Evolutionary conservation across 306 rosid species (phyloP).

Genomic region (Macrotyloma uniflorum): DNA sequence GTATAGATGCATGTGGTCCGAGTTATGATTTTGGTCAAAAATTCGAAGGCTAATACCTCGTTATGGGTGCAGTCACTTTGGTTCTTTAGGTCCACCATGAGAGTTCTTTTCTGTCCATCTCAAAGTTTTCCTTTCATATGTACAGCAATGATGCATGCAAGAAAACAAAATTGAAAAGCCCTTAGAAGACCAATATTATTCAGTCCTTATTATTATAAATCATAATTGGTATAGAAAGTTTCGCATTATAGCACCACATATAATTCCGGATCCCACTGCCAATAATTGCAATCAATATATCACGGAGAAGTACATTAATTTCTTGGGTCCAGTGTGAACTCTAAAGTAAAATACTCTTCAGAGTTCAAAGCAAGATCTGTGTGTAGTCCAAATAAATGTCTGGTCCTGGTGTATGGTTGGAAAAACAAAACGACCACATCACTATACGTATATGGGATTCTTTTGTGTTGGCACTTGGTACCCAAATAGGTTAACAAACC

Average conservation of each 20-base stretch:
- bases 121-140: slow-evolving; percentile 46
- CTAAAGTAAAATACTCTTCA: slow-evolving; percentile 15
- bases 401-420: not conserved
- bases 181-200: slow-evolving; percentile 5
- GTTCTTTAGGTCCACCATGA: slow-evolving; percentile 47
- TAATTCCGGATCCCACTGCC: slow-evolving; percentile 36
- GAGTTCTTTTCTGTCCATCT: slow-evolving; percentile 31
- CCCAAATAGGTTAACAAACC: not conserved
- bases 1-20: slow-evolving; percentile 51
- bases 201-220: not conserved
- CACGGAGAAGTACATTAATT: slow-evolving; percentile 34
- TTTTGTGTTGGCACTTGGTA: not conserved
- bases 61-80: slow-evolving; percentile 62
- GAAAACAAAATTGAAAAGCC: slow-evolving; percentile 21
- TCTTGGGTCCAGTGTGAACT: slow-evolving; percentile 34
- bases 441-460: slow-evolving; percentile 7
- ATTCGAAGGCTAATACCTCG: slow-evolving; percentile 55
- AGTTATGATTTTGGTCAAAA: slow-evolving; percentile 56
- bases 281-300: not conserved
- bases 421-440: not conserved
- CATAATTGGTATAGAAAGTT: slow-evolving; percentile 23
- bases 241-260: slow-evolving; percentile 23
- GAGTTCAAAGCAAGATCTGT: slow-evolving; percentile 25
- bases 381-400: slow-evolving; percentile 18
- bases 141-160: slow-evolving; percentile 42